Evolutionary conservation across 768 basidiomycete species (phyloP), one percentile per base, ranked within the genome.

Genomic region (Hydnum rufescens): DNA sequence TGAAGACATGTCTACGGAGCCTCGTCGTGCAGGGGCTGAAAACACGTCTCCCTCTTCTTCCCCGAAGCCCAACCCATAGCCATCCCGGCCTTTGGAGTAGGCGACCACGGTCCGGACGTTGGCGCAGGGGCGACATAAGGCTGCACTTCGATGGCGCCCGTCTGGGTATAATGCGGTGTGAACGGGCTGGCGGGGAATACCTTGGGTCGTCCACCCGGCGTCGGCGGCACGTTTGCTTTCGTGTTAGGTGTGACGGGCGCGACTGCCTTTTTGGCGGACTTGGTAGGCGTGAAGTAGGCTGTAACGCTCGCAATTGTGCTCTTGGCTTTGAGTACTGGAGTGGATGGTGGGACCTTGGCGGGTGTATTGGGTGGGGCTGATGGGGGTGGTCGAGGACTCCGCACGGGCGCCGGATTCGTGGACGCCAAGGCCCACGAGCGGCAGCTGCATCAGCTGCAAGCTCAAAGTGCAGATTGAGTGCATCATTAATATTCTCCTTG

Each of bases 401-500:
- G 8, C 13, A 47, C 44, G 26, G 44, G 13, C 36, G 44, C 44
- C 13, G 16, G 13, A 25, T 47, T 47, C 13, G 13, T 8, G 13
- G 44, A 16, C 13, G 13, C 44, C 25, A 13, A 13, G 44, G 26
- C 44, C 1, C 26, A 16, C 6, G 25, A 16, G 29, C 49, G 6
- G 28, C 76, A 19, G 51, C 32, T 31, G 56, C 56, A 5, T 59
- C 73, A 18, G 74, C 69, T 2, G 71, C 67, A 23, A 82, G 64
- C 53, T 89, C 81, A 52, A 89, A 67, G 13, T 70, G 73, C 44
- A 88, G 68, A 43, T 73, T 81, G 54, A 96, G 69, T 3, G 92
- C 92, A 59, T 96, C 93, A 4, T 79, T 83, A 32, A 95, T 67
- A 62, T 90, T 90, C 66, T 95, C 90, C 3, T 82, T 82, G 64